Evolutionary conservation across 768 basidiomycete species (phyloP), one percentile per base, ranked within the genome.

Genomic region (Daedaleopsis nitida): DNA sequence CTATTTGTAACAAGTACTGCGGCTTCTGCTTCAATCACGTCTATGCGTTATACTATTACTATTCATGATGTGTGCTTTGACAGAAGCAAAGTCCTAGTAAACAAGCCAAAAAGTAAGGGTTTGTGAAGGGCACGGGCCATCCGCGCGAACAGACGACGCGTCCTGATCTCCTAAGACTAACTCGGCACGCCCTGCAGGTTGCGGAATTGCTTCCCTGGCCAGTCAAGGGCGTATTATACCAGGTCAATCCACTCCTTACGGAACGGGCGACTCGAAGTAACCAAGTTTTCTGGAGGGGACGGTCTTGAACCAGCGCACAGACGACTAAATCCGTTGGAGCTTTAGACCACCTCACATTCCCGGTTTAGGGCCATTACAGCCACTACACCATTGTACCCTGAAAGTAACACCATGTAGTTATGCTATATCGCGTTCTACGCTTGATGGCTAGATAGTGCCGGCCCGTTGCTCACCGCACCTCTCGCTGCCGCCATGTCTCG

Each of bases 201-300:
- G 91, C 90, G 84, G 86, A 92, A 92, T 92, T 87, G 80, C 91
- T 92, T 92, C 86, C 89, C 91, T 92, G 86, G 87, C 83, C 86
- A 78, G 83, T 85, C 87, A 85, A 83, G 88, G 83, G 76, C 86
- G 76, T 70, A 88, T 92, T 92, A 92, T 88, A 88, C 91, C 87
- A 86, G 85, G 83, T 77, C 74, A 80, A 62, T 65, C 80, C 87
- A 83, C 73, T 37, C 76, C 83, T 86, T 92, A 76, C 86, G 81
- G 73, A 62, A 75, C 80, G 84, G 81, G 77, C 79, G 75, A 81
- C 81, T 83, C 84, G 83, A 86, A 84, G 81, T 76, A 88, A 74
- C 90, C 89, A 91, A 92, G 88, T 91, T 92, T 91, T 92, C 91
- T 85, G 88, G 89, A 91, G 91, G 89, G 88, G 88, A 86, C 86